A percentile compares a stretch with the other conserved stretches of the same genome.
These are phyloP conservation scores for Mitragyna speciosa DNA, from an alignment of 257 asterid genomes.

Conservation along the genomic window DNA sequence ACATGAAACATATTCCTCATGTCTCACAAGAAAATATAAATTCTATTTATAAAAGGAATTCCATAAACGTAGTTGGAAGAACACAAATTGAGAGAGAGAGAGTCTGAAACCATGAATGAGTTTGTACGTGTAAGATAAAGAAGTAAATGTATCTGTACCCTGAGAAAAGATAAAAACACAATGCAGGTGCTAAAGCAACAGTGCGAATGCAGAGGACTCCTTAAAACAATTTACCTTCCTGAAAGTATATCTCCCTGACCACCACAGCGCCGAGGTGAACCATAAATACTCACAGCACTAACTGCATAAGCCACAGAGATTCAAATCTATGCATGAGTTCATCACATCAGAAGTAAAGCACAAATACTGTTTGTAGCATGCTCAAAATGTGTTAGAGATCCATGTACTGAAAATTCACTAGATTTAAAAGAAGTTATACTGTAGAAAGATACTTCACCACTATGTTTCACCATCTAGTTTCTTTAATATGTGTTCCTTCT, in stretches of 20 bases:
- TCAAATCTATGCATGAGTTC: not conserved
- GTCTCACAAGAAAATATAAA: too few relatives aligned
- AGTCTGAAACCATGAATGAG: too few relatives aligned
- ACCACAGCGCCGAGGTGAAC: slow-evolving; percentile 98
- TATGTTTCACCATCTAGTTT: not conserved
- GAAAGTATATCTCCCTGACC: slow-evolving; percentile 99
- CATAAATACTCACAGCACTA: slow-evolving; percentile 60
- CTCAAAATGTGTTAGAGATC: not conserved
- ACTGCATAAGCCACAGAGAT: slow-evolving; percentile 41
- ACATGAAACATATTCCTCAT: too few relatives aligned
- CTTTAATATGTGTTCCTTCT: not conserved
- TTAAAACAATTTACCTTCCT: slow-evolving; percentile 59
- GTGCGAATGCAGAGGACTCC: not conserved
- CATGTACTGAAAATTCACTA: not conserved
- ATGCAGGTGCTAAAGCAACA: not conserved
- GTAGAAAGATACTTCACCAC: not conserved
- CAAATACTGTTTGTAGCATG: not conserved
- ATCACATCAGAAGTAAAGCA: not conserved
- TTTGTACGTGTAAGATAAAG: too few relatives aligned
- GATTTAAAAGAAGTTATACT: not conserved
- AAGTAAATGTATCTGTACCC: too few relatives aligned
- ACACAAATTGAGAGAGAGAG: too few relatives aligned
- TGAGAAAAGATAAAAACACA: too few relatives aligned
- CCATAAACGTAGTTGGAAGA: too few relatives aligned
- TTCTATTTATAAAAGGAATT: too few relatives aligned